A percentile compares a stretch with the other conserved stretches of the same genome.
Evolutionary conservation across 805 yeast genomes (phyloP).

Genomic region (Jamesozyma lodderae): DNA sequence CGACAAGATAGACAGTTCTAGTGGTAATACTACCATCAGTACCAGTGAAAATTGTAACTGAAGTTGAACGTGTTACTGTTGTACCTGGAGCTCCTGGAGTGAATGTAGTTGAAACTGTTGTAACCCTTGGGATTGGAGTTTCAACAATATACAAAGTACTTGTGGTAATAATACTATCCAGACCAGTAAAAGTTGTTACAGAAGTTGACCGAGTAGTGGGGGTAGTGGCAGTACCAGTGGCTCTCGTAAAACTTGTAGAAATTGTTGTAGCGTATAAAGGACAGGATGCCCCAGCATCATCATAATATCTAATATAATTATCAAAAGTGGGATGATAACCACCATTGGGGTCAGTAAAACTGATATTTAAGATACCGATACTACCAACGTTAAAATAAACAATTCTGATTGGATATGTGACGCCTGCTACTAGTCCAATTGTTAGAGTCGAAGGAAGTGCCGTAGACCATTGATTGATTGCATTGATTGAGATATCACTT

Average conservation of each 20-base stretch:
- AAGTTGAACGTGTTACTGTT: background rate
- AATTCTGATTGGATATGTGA: background rate
- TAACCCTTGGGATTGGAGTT: background rate
- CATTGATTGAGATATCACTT: background rate
- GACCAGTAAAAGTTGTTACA: slow-evolving; percentile 1
- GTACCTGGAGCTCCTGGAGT: too few species aligned
- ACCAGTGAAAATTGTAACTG: background rate
- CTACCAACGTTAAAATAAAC: background rate
- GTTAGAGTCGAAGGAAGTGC: background rate
- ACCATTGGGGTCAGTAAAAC: background rate
- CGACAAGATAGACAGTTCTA: background rate
- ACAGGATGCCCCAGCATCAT: background rate
- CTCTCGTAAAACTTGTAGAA: background rate
- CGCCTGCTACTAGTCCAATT: background rate
- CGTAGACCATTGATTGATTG: background rate
- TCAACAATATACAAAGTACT: background rate
- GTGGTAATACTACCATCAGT: background rate
- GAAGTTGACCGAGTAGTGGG: too few species aligned
- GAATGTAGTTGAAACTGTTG: too few species aligned
- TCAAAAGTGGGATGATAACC: background rate
- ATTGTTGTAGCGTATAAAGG: background rate
- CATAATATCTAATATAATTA: background rate
- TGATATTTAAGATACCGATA: background rate
- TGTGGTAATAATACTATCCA: background rate
- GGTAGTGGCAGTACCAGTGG: background rate